Evolutionary conservation across 1,284 basidiomycete genomes (phyloP).

Genomic region (Fomitopsis palustris): DNA sequence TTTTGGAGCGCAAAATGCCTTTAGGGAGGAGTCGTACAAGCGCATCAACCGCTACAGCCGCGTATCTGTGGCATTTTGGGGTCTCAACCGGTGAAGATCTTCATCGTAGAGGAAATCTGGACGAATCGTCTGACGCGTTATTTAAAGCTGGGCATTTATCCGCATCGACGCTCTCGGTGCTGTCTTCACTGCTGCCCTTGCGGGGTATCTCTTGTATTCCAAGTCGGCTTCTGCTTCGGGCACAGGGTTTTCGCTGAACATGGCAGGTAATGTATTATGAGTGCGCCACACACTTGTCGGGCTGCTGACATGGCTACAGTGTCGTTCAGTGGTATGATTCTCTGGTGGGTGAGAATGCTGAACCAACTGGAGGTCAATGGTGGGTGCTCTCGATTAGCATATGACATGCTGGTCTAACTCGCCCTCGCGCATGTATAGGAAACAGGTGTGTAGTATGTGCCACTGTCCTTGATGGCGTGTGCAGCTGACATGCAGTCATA

Average conservation of each 20-base stretch:
- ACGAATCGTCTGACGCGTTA: not conserved
- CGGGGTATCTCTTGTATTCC: slow-evolving; percentile 50
- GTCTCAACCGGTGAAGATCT: slow-evolving; percentile 42
- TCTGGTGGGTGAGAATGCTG: slow-evolving; percentile 50
- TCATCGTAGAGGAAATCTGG: not conserved
- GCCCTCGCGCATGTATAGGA: slow-evolving; percentile 23
- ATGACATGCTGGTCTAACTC: not conserved
- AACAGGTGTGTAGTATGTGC: slow-evolving; percentile 42
- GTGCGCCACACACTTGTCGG: not conserved
- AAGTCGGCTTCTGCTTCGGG: slow-evolving; percentile 38
- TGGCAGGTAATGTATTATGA: slow-evolving; percentile 34
- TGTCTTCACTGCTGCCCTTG: slow-evolving; percentile 49
- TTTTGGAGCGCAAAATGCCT: slow-evolving; percentile 47
- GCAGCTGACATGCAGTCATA: not conserved
- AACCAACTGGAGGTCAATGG: slow-evolving; percentile 64
- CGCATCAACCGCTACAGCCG: slow-evolving; percentile 48
- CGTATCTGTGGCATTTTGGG: slow-evolving; percentile 46
- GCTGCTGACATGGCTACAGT: slow-evolving; percentile 27
- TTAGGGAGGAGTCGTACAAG: slow-evolving; percentile 41
- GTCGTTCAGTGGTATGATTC: slow-evolving; percentile 52
- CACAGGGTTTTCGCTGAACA: slow-evolving; percentile 48
- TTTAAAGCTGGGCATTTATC: slow-evolving; percentile 19
- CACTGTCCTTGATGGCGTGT: not conserved
- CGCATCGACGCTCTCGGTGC: slow-evolving; percentile 47
- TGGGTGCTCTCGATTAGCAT: slow-evolving; percentile 18